Evolutionary conservation across 1,284 basidiomycete genomes (phyloP).

Genomic region (Microbotryum saponariae): DNA sequence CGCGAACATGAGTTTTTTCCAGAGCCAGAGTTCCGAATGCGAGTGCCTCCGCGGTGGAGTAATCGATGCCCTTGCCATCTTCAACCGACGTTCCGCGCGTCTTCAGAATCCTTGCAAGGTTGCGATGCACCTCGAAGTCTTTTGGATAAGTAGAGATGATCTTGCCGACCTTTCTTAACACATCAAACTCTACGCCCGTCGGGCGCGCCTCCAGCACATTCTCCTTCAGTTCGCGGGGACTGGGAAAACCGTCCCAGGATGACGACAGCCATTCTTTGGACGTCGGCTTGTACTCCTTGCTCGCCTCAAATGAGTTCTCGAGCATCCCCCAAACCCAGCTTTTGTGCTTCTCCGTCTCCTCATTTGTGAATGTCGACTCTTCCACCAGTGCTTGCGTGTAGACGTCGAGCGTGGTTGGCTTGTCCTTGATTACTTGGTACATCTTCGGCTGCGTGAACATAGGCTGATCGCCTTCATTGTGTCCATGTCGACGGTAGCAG

Average conservation of each 20-base stretch:
- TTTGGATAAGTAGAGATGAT: slow-evolving; percentile 76
- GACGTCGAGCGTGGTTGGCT: slow-evolving; percentile 82
- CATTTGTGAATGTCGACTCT: slow-evolving; percentile 88
- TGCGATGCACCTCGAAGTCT: slow-evolving; percentile 81
- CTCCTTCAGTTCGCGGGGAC: slow-evolving; percentile 90
- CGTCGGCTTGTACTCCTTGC: slow-evolving; percentile 90
- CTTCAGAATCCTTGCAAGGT: slow-evolving; percentile 84
- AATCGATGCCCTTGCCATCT: slow-evolving; percentile 89
- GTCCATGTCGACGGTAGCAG: slow-evolving; percentile 96
- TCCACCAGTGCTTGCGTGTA: slow-evolving; percentile 87
- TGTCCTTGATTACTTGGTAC: slow-evolving; percentile 95
- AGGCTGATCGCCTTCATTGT: slow-evolving; percentile 99
- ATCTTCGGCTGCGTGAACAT: slow-evolving; percentile 98
- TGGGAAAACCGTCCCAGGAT: slow-evolving; percentile 98
- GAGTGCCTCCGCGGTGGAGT: slow-evolving; percentile 98
- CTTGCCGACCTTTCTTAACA: slow-evolving; percentile 78
- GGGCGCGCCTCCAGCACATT: slow-evolving; percentile 78
- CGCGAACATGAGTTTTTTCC: slow-evolving; percentile 87
- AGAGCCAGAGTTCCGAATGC: slow-evolving; percentile 89
- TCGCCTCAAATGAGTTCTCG: slow-evolving; percentile 76
- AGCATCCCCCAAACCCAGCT: slow-evolving; percentile 99
- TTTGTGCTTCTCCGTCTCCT: slow-evolving; percentile 96
- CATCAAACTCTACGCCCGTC: slow-evolving; percentile 71
- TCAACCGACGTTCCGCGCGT: slow-evolving; percentile 82
- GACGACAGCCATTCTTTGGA: slow-evolving; percentile 95